Evolutionary conservation across 495 filamentous ascomycete species (phyloP).

Genomic region (Aspergillus ostianus): DNA sequence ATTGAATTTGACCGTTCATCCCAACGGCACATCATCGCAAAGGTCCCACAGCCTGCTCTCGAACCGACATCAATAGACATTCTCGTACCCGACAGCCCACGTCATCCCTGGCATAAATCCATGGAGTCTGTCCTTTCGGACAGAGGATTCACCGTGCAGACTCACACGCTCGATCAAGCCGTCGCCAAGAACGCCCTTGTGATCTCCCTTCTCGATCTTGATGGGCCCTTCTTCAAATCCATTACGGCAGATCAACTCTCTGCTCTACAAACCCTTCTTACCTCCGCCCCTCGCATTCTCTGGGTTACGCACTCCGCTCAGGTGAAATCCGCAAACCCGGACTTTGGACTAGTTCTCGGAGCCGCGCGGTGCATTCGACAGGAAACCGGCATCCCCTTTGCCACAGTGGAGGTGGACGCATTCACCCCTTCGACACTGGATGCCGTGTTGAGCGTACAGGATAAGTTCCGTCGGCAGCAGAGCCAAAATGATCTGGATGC

Average conservation of each 20-base stretch:
- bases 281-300: slow-evolving; percentile 27
- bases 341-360: slow-evolving; percentile 36
- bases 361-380: slow-evolving; percentile 39
- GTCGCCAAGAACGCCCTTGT: slow-evolving; percentile 21
- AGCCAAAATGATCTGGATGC: slow-evolving; percentile 7
- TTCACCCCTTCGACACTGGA: slow-evolving; percentile 10
- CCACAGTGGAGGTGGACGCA: slow-evolving; percentile 42
- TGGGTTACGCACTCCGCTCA: slow-evolving; percentile 26
- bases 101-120: not conserved
- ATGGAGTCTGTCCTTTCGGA: not conserved
- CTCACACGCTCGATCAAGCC: not conserved
- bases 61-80: not conserved
- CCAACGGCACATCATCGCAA: not conserved
- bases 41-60: not conserved
- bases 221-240: slow-evolving; percentile 33
- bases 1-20: not conserved
- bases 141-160: not conserved
- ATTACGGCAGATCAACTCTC: slow-evolving; percentile 19
- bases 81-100: not conserved
- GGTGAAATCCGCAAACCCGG: slow-evolving; percentile 35
- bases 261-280: slow-evolving; percentile 17
- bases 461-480: slow-evolving; percentile 18
- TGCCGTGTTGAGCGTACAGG: slow-evolving; percentile 21
- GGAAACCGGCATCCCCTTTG: slow-evolving; percentile 38
- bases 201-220: slow-evolving; percentile 34